These are phyloP conservation scores for Podila epicladia DNA, from an alignment of 192 early-diverging fungal genomes.

Conservation along the genomic window DNA sequence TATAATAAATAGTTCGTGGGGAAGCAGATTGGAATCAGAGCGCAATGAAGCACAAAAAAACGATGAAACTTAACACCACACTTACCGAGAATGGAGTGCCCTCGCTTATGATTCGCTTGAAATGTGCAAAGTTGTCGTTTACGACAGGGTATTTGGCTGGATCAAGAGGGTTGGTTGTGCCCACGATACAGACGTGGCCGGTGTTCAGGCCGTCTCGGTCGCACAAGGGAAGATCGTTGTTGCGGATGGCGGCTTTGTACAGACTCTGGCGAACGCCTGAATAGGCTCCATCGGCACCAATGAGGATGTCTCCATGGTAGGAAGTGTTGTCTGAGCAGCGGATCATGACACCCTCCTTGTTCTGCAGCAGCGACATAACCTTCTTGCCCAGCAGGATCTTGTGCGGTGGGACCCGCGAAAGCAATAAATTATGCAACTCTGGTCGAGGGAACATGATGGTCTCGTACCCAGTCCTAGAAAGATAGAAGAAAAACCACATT, in stretches of 20 bases:
- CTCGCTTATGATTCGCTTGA: not conserved
- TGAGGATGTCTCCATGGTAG: conserved; percentile 13
- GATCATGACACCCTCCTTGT: conserved; percentile 2
- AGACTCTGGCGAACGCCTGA: conserved; percentile 7
- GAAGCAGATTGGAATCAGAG: not conserved
- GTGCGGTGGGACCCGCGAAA: not conserved
- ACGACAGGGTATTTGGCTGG: not conserved
- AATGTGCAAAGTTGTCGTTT: not conserved
- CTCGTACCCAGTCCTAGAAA: not conserved
- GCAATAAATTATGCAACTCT: too few species aligned
- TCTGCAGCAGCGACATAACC: not conserved
- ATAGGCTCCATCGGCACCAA: conserved; percentile 29
- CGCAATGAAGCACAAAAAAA: not conserved
- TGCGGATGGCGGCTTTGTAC: not conserved
- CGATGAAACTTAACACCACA: too few species aligned
- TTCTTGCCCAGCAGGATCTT: conserved; percentile 2
- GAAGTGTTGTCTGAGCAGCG: not conserved
- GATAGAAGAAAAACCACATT: not conserved
- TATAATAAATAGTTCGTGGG: not conserved
- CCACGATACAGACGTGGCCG: not conserved
- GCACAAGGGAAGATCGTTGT: not conserved
- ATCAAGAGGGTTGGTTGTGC: not conserved
- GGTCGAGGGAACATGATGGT: not conserved
- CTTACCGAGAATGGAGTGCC: not conserved
- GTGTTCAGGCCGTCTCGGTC: not conserved